These are phyloP conservation scores for Colletotrichum navitas DNA, from an alignment of 2,329 filamentous ascomycete genomes.

Conservation along the genomic window DNA sequence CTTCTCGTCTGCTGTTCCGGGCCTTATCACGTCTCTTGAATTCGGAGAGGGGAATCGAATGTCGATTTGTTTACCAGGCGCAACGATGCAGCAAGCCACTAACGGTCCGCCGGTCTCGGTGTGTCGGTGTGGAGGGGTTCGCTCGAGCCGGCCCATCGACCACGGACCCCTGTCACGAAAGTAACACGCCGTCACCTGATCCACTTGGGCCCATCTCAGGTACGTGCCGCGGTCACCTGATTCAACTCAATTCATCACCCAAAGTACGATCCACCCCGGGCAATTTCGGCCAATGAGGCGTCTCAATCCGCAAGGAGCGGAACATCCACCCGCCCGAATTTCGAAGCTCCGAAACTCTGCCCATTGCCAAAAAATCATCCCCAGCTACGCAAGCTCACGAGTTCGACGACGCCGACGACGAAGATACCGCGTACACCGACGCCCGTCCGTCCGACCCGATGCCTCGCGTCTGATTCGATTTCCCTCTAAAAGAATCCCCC, in stretches of 20 bases:
- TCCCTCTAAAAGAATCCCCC: constrained; percentile 46
- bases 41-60: not conserved
- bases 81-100: not conserved
- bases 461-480: constrained; percentile 1
- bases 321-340: constrained; percentile 24
- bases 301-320: constrained; percentile 13
- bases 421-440: not conserved
- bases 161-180: constrained; percentile 47
- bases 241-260: constrained; percentile 10
- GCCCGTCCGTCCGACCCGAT: not conserved
- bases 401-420: constrained; percentile 13
- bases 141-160: not conserved
- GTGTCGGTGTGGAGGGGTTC: constrained; percentile 23
- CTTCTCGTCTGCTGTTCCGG: not conserved
- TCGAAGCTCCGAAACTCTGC: constrained; percentile 27
- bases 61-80: not conserved
- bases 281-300: not conserved
- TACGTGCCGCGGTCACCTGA: too few species aligned
- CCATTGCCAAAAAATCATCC: constrained; percentile 29
- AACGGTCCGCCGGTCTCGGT: not conserved
- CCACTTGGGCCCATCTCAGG: not conserved
- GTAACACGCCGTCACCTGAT: constrained; percentile 53
- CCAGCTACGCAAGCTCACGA: constrained; percentile 13
- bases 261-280: accelerated
- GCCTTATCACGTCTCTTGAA: not conserved